phyloP scores from a whole-genome alignment of 169 alveolate species.

The Eimeria tenella region DNA sequence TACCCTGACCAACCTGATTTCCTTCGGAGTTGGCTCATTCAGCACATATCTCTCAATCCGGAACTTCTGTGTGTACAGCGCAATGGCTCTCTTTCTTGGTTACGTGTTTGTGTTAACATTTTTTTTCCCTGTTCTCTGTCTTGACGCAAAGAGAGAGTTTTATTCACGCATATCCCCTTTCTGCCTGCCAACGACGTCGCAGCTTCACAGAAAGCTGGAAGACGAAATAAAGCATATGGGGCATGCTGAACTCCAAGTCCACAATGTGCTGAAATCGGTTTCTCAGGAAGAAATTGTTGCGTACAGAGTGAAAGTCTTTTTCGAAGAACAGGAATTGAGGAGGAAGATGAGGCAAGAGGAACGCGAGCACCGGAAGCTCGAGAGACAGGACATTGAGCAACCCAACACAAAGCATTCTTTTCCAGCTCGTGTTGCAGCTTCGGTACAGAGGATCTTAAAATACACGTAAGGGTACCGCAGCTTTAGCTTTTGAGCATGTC shows the following conservation, averaged over 20 bases:
- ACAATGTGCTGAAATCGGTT: constrained; percentile 55
- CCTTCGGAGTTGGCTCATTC: constrained; percentile 80
- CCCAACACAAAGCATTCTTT: neutral
- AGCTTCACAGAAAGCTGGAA: constrained; percentile 42
- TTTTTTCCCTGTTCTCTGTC: constrained; percentile 79
- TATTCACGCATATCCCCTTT: constrained; percentile 73
- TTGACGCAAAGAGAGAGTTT: constrained; percentile 80
- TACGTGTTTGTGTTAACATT: constrained; percentile 74
- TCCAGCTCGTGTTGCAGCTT: neutral
- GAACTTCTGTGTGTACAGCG: constrained; percentile 79
- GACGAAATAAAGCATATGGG: constrained; percentile 54
- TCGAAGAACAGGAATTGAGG: constrained; percentile 60
- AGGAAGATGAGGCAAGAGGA: neutral
- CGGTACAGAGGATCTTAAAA: neutral
- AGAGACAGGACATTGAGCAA: neutral
- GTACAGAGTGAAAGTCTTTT: constrained; percentile 65
- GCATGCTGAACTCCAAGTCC: constrained; percentile 48
- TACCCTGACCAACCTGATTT: constrained; percentile 76
- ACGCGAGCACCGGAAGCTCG: constrained; percentile 24
- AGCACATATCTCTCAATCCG: constrained; percentile 80
- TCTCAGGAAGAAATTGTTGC: constrained; percentile 74
- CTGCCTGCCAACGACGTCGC: constrained; percentile 77
- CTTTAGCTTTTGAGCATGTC: neutral
- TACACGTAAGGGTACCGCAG: constrained; percentile 5
- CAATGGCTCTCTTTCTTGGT: constrained; percentile 77